Evolutionary conservation across 2,329 filamentous ascomycete species (phyloP).

Genomic region (Penicillium hesseltinei): DNA sequence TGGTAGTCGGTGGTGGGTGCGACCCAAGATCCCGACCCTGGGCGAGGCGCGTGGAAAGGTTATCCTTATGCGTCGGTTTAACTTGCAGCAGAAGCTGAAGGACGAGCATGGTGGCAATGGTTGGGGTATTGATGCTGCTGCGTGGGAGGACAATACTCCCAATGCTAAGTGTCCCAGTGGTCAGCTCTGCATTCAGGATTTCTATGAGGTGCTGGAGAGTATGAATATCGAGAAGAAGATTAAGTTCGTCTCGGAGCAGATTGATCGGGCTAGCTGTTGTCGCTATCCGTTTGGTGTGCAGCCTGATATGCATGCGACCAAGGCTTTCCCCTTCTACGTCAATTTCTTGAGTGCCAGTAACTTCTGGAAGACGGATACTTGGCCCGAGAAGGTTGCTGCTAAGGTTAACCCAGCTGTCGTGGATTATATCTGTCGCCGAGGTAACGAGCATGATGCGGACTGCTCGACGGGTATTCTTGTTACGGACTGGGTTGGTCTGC

Average conservation of each 20-base stretch:
- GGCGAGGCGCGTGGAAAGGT: slow-evolving; percentile 79
- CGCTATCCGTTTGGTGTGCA: slow-evolving; percentile 43
- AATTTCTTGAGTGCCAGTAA: slow-evolving; percentile 92
- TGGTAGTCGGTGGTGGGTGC: slow-evolving; percentile 71
- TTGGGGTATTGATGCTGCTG: slow-evolving; percentile 58
- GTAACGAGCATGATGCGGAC: slow-evolving; percentile 59
- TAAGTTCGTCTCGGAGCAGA: slow-evolving; percentile 67
- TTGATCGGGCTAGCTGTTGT: slow-evolving; percentile 65
- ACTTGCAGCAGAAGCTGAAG: slow-evolving; percentile 53
- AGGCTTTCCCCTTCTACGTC: slow-evolving; percentile 68
- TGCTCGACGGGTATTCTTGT: slow-evolving; percentile 84
- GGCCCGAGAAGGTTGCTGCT: slow-evolving; percentile 87
- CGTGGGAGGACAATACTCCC: slow-evolving; percentile 86
- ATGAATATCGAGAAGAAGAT: slow-evolving; percentile 80
- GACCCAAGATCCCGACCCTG: slow-evolving; percentile 72
- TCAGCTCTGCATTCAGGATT: slow-evolving; percentile 84
- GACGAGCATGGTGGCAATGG: slow-evolving; percentile 50
- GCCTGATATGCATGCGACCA: slow-evolving; percentile 43
- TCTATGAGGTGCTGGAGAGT: slow-evolving; percentile 79
- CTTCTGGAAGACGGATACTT: slow-evolving; percentile 88
- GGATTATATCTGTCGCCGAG: slow-evolving; percentile 56
- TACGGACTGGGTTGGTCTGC: slow-evolving; percentile 86
- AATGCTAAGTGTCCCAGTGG: slow-evolving; percentile 69
- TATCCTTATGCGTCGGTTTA: slow-evolving; percentile 79
- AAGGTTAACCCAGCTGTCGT: slow-evolving; percentile 78